These are phyloP conservation scores for Basidiobolus meristosporus DNA, from an alignment of 371 early-diverging fungal species.

Conservation along the genomic window DNA sequence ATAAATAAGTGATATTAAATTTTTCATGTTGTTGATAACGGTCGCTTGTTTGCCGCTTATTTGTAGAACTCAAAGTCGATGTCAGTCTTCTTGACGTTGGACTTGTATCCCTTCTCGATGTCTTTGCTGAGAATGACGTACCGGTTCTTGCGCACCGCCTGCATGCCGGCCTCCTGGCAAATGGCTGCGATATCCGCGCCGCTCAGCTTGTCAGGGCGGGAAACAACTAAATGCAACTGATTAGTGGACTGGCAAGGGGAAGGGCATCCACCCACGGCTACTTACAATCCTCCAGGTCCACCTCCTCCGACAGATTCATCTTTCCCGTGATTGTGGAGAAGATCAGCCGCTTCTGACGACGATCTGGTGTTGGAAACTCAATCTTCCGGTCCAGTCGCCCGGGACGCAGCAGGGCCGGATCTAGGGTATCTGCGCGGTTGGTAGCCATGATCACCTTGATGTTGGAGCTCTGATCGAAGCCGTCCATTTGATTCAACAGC, in stretches of 20 bases:
- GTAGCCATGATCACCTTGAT: conserved; percentile 99
- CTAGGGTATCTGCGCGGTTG: conserved; percentile 98
- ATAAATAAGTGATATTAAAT: too few relatives aligned
- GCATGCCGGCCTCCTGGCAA: conserved; percentile 99
- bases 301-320: conserved; percentile 98
- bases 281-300: conserved; percentile 96
- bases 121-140: conserved; percentile 96
- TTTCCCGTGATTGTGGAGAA: conserved; percentile 94
- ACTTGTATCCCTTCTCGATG: conserved; percentile 95
- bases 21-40: too few relatives aligned
- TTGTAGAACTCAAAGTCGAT: conserved; percentile 93
- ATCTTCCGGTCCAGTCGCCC: conserved; percentile 99
- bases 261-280: conserved; percentile 3
- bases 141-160: conserved; percentile 91
- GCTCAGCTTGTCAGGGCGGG: conserved; percentile 93
- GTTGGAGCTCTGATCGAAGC: conserved; percentile 97
- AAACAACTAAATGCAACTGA: conserved; percentile 53
- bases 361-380: conserved; percentile 98
- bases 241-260: background rate
- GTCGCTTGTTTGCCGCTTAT: too few relatives aligned
- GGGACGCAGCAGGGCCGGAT: conserved; percentile 97
- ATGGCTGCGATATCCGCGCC: conserved; percentile 99
- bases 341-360: conserved; percentile 97
- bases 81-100: conserved; percentile 91
- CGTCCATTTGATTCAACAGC: conserved; percentile 99